Evolutionary conservation across 2,329 filamentous ascomycete species (phyloP), one percentile per base, ranked within the genome.

Genomic region (Pseudocercospora eumusae): DNA sequence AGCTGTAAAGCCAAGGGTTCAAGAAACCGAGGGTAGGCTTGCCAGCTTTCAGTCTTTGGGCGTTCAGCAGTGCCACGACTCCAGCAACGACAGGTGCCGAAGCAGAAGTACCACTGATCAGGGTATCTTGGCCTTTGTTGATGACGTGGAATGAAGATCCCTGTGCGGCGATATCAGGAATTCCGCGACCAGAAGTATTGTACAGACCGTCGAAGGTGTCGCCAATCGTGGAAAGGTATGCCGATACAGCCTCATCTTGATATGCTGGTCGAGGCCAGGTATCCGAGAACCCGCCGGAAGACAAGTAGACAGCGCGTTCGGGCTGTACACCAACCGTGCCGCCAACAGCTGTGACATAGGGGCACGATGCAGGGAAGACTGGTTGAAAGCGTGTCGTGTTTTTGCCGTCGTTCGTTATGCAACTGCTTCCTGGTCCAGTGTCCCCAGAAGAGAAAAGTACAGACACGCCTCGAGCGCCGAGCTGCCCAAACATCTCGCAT

Each of bases 401-500:
- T 56, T 76, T 78, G 20, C 66, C 64, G 33, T 81, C 78, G 62
- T 80, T 80, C 58, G 75, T 77, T 63, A 77, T 74, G 68, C 79
- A 81, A 10, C 76, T 75, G 47, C 73, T 75, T 18, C 83, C 83
- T n/a, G 86, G 79, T 36, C 85, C 85, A 18, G 75, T 75, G 67
- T 91, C 86, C 4, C 88, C 88, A 9, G 83, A 84, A 15, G 84
- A 81, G 64, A 85, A 84, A 27, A 89, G 75, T 9, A 89, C 78
- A 0, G 83, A 83, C 3, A 87, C 82, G 20, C 87, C 87, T 47
- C 86, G 84, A 0, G 84, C 82, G 13, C 86, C 86, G 56, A 89
- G 83, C 67, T 87, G 82, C 59, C 83, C 84, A 68, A 88, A 86
- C 69, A 86, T 76, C 65, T 84, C 82, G 78, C 87, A 90, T 15